A percentile compares a stretch with the other conserved stretches of the same genome.
Conservation (phyloP, 192 early-diverging fungal species). For the Paraglomus occultum region DNA sequence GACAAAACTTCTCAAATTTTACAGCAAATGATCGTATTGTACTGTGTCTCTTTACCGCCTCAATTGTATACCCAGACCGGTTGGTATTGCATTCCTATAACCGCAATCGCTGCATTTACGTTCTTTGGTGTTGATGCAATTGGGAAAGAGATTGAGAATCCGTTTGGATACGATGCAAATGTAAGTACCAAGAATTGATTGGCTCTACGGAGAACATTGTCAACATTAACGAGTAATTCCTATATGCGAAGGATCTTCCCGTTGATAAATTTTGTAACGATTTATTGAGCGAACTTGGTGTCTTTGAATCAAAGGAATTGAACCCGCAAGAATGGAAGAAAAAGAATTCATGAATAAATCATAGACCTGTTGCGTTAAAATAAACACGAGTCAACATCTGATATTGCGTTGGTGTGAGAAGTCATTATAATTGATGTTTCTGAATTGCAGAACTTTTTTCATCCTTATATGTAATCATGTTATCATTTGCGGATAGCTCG, state of each 20-base stretch:
- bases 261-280: constrained; percentile 48
- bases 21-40: constrained; percentile 42
- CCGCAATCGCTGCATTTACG: constrained; percentile 44
- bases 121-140: constrained; percentile 55
- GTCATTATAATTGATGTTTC: no score
- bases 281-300: constrained; percentile 42
- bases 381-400: no score
- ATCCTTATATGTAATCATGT: no score
- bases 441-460: no score
- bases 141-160: constrained; percentile 48
- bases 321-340: not conserved
- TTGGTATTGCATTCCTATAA: constrained; percentile 43
- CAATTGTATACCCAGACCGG: constrained; percentile 33
- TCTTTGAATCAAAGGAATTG: not conserved
- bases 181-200: not conserved
- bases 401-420: no score
- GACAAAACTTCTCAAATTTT: constrained; percentile 5
- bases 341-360: not conserved
- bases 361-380: no score
- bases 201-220: no score
- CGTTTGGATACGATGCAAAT: constrained; percentile 55
- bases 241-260: constrained; percentile 32
- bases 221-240: not conserved
- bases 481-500: no score
- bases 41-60: constrained; percentile 41